Conservation (phyloP, 2,329 filamentous ascomycete genomes). For the Xylariaceae sp. region DNA sequence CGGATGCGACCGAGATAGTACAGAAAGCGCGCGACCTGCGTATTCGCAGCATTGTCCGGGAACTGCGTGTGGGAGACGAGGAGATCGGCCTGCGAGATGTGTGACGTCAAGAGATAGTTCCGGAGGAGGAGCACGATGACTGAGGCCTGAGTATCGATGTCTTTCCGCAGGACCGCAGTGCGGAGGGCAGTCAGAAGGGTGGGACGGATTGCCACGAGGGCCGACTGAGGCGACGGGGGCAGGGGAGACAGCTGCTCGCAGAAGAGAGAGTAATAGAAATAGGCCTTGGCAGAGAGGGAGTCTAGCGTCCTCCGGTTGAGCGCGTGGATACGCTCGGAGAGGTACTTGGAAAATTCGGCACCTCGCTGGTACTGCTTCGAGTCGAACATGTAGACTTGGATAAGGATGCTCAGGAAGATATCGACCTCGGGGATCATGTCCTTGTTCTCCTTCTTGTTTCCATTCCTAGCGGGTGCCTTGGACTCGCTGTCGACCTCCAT, state of each 20-base stretch:
- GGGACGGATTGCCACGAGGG: slow-evolving; percentile 78
- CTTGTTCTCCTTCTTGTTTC: slow-evolving; percentile 59
- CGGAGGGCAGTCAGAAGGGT: slow-evolving; percentile 80
- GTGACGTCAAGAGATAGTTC: slow-evolving; percentile 92
- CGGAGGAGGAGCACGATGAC: slow-evolving; percentile 91
- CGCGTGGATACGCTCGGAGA: slow-evolving; percentile 77
- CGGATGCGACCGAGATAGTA: slow-evolving; percentile 97
- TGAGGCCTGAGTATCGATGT: slow-evolving; percentile 92
- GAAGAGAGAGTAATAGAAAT: slow-evolving; percentile 97
- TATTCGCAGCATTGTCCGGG: slow-evolving; percentile 89
- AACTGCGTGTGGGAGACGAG: slow-evolving; percentile 95
- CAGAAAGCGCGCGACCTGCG: slow-evolving; percentile 93
- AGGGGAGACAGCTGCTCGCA: slow-evolving; percentile 83
- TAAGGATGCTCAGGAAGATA: slow-evolving; percentile 77
- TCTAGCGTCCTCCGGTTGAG: slow-evolving; percentile 92
- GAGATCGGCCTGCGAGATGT: slow-evolving; percentile 93
- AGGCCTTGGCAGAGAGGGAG: slow-evolving; percentile 87
- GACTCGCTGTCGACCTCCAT: slow-evolving; percentile 66
- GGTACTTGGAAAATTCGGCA: slow-evolving; percentile 72
- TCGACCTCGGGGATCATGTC: slow-evolving; percentile 82
- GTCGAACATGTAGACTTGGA: slow-evolving; percentile 85
- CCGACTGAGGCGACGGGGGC: slow-evolving; percentile 81
- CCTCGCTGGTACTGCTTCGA: slow-evolving; percentile 73
- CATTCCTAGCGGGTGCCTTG: slow-evolving; percentile 45
- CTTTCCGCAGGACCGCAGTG: slow-evolving; percentile 93